These are phyloP conservation scores for Apiotrichum akiyoshidainum DNA, from an alignment of 1,284 basidiomycete genomes.

Conservation along the genomic window DNA sequence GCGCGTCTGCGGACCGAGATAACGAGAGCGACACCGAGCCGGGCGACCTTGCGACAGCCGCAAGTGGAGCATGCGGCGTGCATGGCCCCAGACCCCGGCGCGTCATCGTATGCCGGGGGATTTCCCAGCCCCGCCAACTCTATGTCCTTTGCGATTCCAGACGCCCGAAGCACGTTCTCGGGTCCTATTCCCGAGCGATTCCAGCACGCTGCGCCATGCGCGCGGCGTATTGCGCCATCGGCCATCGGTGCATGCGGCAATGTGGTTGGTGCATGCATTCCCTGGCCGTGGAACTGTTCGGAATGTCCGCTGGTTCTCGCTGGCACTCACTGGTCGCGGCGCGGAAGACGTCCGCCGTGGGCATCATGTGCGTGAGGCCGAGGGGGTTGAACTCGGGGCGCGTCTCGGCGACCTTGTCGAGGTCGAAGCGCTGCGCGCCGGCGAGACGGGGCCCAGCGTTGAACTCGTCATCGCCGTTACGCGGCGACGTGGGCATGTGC, in stretches of 20 bases:
- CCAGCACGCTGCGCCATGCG: too few species aligned
- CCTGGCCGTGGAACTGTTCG: too few species aligned
- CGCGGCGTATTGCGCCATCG: neutral
- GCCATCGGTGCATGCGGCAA: neutral
- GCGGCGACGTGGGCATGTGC: conserved; percentile 51
- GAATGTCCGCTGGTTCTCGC: neutral
- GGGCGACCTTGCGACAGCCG: too few species aligned
- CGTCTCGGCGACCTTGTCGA: conserved; percentile 62
- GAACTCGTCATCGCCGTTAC: conserved; percentile 44
- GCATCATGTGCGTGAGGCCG: conserved; percentile 92
- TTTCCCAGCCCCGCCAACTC: too few species aligned
- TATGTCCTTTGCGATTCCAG: too few species aligned
- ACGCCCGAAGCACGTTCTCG: too few species aligned
- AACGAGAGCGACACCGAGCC: too few species aligned
- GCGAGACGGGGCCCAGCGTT: conserved; percentile 60
- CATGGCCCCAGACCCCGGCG: too few species aligned
- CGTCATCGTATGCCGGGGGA: too few species aligned
- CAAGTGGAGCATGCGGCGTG: too few species aligned
- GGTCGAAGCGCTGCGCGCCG: conserved; percentile 71
- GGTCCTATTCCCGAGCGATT: too few species aligned
- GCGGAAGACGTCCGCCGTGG: conserved; percentile 67
- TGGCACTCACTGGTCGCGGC: conserved; percentile 66
- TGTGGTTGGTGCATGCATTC: neutral
- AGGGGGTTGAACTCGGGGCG: conserved; percentile 58
- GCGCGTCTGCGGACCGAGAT: too few species aligned